Evolutionary conservation across 768 basidiomycete species (phyloP).

Genomic region (Lyophyllum atratum): DNA sequence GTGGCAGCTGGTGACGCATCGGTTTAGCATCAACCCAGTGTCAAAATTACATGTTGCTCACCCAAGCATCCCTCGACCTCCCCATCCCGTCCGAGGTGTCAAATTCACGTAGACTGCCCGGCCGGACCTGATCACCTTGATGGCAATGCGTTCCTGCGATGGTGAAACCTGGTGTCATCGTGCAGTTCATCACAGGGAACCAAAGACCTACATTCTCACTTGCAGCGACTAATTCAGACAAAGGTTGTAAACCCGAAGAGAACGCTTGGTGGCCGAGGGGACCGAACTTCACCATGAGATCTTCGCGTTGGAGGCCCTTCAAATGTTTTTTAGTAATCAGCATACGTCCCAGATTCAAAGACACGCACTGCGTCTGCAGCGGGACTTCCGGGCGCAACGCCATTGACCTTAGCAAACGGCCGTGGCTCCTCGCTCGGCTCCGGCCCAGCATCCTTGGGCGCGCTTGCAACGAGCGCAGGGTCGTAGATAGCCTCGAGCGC

Average conservation of each 20-base stretch:
- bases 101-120: slow-evolving; percentile 53
- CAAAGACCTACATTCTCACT: slow-evolving; percentile 73
- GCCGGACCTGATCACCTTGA: slow-evolving; percentile 58
- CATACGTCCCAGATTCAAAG: not conserved
- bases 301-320: slow-evolving; percentile 69
- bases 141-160: slow-evolving; percentile 54
- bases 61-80: slow-evolving; percentile 86
- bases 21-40: slow-evolving; percentile 7
- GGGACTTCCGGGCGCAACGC: slow-evolving; percentile 79
- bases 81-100: slow-evolving; percentile 78
- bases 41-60: slow-evolving; percentile 33
- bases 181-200: not conserved
- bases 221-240: slow-evolving; percentile 72
- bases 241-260: slow-evolving; percentile 53
- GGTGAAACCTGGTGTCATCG: not conserved
- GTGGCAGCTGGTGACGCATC: slow-evolving; percentile 49
- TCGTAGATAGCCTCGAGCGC: slow-evolving; percentile 74
- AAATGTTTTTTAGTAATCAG: not conserved
- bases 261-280: slow-evolving; percentile 56
- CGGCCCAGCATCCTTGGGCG: slow-evolving; percentile 20
- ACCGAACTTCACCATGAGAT: slow-evolving; percentile 78
- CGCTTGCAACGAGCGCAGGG: slow-evolving; percentile 29
- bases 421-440: slow-evolving; percentile 16
- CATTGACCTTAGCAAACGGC: slow-evolving; percentile 83
- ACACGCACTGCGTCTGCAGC: slow-evolving; percentile 73